Conservation (phyloP, 1,284 basidiomycete genomes). For the Phlebopus sp. region DNA sequence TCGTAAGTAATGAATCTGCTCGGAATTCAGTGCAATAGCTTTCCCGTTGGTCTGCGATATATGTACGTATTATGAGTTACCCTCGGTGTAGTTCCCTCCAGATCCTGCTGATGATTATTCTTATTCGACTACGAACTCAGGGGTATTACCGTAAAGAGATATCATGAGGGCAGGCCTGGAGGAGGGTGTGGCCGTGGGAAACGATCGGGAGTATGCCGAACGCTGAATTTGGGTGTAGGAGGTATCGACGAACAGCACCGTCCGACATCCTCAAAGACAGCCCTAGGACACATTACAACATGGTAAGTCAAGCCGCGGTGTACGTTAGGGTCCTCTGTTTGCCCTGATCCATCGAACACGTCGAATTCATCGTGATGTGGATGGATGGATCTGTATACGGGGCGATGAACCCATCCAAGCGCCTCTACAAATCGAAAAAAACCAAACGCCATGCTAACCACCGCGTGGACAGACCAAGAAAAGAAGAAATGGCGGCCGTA, state of each 20-base stretch:
- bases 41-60: too few relatives aligned
- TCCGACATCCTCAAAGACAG: slow-evolving; percentile 20
- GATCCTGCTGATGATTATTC: too few relatives aligned
- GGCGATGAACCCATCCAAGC: neutral
- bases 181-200: slow-evolving; percentile 20
- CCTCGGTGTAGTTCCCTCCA: too few relatives aligned
- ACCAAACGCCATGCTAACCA: neutral
- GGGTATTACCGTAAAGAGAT: neutral
- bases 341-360: slow-evolving; percentile 3
- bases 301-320: slow-evolving; percentile 25
- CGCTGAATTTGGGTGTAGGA: neutral
- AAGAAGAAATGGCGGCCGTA: slow-evolving; percentile 97
- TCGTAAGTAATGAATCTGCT: too few relatives aligned
- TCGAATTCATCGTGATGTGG: slow-evolving; percentile 14
- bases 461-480: slow-evolving; percentile 83
- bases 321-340: neutral
- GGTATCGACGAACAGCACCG: slow-evolving; percentile 15
- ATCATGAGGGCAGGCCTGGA: slow-evolving; percentile 25
- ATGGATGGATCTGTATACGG: slow-evolving; percentile 16
- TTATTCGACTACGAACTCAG: too few relatives aligned
- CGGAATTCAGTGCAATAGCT: too few relatives aligned
- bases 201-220: slow-evolving; percentile 19
- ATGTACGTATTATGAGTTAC: too few relatives aligned
- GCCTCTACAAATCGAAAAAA: neutral
- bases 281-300: slow-evolving; percentile 18